phyloP scores from a whole-genome alignment of 2,329 filamentous ascomycete species.

The Ascochyta fabae region DNA sequence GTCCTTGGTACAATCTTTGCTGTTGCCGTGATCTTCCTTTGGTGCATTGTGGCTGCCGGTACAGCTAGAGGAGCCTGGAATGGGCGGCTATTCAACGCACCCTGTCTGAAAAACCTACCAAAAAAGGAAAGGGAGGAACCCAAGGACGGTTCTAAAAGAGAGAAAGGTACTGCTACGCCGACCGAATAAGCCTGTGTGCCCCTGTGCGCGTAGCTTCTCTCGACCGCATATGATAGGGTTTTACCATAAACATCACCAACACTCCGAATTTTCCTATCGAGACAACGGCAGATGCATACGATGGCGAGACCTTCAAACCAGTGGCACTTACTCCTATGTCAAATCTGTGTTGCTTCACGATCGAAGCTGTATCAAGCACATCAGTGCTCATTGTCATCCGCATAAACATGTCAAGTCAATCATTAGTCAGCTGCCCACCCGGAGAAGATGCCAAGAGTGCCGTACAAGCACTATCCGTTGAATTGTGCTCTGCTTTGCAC shows the following conservation, averaged over 20 bases:
- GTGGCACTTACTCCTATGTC: no score
- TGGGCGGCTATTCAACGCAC: conserved; percentile 61
- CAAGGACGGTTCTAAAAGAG: neutral
- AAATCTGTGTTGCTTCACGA: no score
- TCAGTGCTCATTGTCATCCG: no score
- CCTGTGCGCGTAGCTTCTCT: neutral
- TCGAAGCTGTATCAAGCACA: no score
- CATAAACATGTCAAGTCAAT: no score
- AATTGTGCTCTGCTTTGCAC: no score
- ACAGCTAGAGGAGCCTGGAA: conserved; percentile 58
- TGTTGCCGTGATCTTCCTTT: conserved; percentile 60
- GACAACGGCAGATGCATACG: no score
- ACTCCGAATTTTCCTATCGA: neutral
- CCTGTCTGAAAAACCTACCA: conserved; percentile 54
- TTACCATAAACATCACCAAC: neutral
- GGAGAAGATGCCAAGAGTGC: no score
- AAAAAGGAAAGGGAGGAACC: conserved; percentile 24
- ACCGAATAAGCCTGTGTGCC: neutral
- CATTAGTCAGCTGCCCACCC: no score
- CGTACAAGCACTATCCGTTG: no score
- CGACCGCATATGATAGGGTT: neutral
- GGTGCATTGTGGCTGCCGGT: conserved; percentile 60
- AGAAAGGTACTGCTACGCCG: neutral
- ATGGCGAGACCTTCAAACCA: no score
- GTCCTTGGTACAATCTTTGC: conserved; percentile 64